Evolutionary conservation across 1,284 basidiomycete genomes (phyloP).

Genomic region (Puccinia sorghi): DNA sequence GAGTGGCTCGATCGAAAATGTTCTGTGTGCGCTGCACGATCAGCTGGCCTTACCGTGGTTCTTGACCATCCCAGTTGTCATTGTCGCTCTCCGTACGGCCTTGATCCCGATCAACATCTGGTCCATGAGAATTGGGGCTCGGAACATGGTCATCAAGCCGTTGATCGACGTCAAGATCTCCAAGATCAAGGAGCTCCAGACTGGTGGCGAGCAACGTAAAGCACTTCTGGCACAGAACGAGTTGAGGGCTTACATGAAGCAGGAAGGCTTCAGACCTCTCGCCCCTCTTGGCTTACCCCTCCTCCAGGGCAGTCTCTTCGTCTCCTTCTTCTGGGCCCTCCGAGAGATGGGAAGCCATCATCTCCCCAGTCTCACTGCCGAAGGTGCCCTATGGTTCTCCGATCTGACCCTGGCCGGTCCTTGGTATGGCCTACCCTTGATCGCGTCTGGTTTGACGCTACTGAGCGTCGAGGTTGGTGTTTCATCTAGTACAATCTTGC

Average conservation of each 20-base stretch:
- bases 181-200: constrained; percentile 31
- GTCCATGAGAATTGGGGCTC: constrained; percentile 34
- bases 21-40: constrained; percentile 26
- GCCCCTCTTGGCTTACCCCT: constrained; percentile 35
- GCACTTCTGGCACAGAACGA: constrained; percentile 30
- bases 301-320: constrained; percentile 39
- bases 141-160: constrained; percentile 27
- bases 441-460: constrained; percentile 33
- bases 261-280: constrained; percentile 36
- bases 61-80: constrained; percentile 33
- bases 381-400: constrained; percentile 41
- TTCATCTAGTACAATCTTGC: background rate
- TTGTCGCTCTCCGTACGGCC: constrained; percentile 18
- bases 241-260: constrained; percentile 31
- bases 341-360: constrained; percentile 37
- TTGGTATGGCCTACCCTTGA: constrained; percentile 44
- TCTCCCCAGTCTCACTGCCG: constrained; percentile 20
- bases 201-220: constrained; percentile 15
- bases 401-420: constrained; percentile 33
- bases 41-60: constrained; percentile 30
- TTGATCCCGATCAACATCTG: constrained; percentile 40
- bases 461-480: constrained; percentile 41
- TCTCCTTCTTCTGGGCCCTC: constrained; percentile 46
- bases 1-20: constrained; percentile 23
- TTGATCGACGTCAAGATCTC: constrained; percentile 26